Base-by-base conservation (phyloP, 208 protist genomes). In the Leishmania aethiopica region DNA sequence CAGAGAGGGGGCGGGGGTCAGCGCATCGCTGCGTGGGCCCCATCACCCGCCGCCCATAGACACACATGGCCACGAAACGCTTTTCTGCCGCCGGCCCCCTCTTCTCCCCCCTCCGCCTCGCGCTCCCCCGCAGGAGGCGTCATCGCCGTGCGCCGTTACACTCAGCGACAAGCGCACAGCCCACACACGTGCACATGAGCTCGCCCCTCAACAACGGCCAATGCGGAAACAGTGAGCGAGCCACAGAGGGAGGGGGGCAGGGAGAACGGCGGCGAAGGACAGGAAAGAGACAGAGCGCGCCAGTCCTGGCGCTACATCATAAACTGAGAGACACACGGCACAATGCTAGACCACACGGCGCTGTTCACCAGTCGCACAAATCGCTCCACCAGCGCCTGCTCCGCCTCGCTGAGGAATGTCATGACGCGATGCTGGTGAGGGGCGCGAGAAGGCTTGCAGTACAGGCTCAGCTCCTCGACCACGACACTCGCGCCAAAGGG, bases 391-490 rank as follows among this genome's bases (percentile, higher is more conserved):
- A 88, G 62, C 47, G 51, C 10, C 66, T 82, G 64, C 76, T 86
- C 78, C 60, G 60, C 67, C n/a, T 84, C 80, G 59, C 80, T 79
- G 11, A 88, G 75, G 60, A 80, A 71, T 2, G 84, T 85, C 84
- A 88, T 80, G 53, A 85, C 75, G 59, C 78, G 64, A 57, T 77
- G 78, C 73, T 77, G 84, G 77, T 73, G 80, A 49, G 45, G 66
- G 13, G 40, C 47, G 3, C 76, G 75, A 13, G 75, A 67, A 6
- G 84, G 84, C 53, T 82, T 80, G 78, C 85, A 82, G 85, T 81
- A 88, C 57, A 88, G 59, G 22, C 77, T 85, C 28, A 88, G 59
- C 55, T 88, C 84, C 62, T 88, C 78, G 17, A 88, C 84, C 1
- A 82, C 80, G 57, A 88, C 66, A 62, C 79, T 78, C 45, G 81